A percentile compares a stretch with the other conserved stretches of the same genome.
Conservation (phyloP, 208 protist genomes). For the Tritrichomonas musculus region DNA sequence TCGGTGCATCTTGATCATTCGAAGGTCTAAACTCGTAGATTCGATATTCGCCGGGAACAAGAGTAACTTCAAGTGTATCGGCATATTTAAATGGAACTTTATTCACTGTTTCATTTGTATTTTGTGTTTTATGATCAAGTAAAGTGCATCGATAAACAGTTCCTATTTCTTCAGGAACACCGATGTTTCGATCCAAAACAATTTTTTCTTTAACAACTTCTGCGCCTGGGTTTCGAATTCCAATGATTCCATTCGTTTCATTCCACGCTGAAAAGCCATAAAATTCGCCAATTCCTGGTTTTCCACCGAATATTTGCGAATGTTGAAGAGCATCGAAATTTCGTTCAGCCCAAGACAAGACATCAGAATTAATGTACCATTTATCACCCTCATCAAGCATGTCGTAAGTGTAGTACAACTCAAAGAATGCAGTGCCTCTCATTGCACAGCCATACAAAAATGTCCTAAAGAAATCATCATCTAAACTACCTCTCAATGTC, state of each 20-base stretch:
- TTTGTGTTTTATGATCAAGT: not conserved
- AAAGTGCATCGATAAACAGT: not conserved
- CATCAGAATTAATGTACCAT: not conserved
- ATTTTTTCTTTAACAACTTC: not conserved
- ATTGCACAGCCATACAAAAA: not conserved
- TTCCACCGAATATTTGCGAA: not conserved
- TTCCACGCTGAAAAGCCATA: not conserved
- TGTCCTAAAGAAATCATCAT: not conserved
- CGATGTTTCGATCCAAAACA: not conserved
- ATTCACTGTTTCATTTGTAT: not conserved
- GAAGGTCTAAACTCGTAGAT: not conserved
- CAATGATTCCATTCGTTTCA: not conserved
- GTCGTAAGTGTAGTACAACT: not conserved
- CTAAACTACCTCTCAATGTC: not conserved
- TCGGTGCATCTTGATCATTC: not conserved
- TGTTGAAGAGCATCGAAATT: not conserved
- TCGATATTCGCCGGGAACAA: not conserved
- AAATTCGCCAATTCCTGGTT: not conserved
- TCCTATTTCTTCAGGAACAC: not conserved
- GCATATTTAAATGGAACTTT: not conserved
- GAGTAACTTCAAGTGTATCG: not conserved
- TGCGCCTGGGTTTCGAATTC: not conserved
- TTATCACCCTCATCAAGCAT: not conserved
- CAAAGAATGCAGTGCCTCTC: not conserved
- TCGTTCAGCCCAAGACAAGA: not conserved